Percentiles rank a stretch among this genome's conserved stretches.
These are phyloP conservation scores for Pythium vanterpoolii DNA, from an alignment of 352 stramenopile genomes.

Conservation along the genomic window DNA sequence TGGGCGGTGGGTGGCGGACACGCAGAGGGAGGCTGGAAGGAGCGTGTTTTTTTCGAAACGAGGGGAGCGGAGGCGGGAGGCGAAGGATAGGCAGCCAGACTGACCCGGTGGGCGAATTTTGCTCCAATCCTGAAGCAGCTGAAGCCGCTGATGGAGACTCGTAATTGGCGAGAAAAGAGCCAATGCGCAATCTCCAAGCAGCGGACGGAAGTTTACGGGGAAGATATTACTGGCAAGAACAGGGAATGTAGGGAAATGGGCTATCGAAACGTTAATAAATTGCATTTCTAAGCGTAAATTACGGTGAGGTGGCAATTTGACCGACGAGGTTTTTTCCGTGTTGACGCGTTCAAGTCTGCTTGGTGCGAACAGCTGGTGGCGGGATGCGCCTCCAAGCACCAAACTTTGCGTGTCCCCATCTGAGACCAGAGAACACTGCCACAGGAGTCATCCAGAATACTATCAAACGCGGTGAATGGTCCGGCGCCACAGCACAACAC, in stretches of 20 bases:
- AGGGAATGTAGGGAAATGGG: background rate
- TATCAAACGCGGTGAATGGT: background rate
- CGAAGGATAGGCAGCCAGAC: too few species aligned
- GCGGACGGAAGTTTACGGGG: conserved; percentile 2
- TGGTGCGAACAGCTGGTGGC: conserved; percentile 14
- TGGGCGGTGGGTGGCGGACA: conserved; percentile 9
- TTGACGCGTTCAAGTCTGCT: conserved; percentile 12
- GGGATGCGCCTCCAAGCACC: conserved; percentile 13
- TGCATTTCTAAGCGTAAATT: conserved; percentile 12
- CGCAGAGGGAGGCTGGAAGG: background rate
- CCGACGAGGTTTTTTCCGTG: conserved; percentile 7
- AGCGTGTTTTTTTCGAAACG: background rate
- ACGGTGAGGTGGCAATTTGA: background rate
- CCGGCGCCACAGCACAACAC: background rate
- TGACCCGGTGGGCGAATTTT: conserved; percentile 10
- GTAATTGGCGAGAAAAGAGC: conserved; percentile 15
- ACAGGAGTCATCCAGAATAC: too few species aligned
- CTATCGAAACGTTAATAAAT: conserved; percentile 1
- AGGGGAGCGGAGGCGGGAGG: background rate
- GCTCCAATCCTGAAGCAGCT: conserved; percentile 1
- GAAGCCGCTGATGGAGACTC: too few species aligned
- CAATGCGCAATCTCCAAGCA: conserved; percentile 23
- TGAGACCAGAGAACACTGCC: background rate
- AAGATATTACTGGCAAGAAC: conserved; percentile 5
- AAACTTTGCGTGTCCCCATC: conserved; percentile 8